These are phyloP conservation scores for Simplicillium aogashimaense DNA, from an alignment of 2,329 filamentous ascomycete genomes.

Conservation along the genomic window DNA sequence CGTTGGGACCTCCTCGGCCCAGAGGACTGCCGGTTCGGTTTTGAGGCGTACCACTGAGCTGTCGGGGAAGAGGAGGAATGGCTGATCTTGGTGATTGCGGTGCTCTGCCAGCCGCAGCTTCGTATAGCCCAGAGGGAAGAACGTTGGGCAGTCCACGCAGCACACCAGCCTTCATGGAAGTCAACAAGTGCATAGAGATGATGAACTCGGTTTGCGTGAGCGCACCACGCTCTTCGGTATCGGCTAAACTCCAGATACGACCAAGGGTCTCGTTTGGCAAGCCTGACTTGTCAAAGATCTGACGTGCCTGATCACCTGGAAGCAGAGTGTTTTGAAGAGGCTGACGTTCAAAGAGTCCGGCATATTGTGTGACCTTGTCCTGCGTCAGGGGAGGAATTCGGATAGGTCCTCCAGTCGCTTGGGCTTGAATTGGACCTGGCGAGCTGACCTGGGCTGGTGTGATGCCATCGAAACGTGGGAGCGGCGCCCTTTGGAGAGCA, in stretches of 20 bases:
- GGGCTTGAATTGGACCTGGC: slow-evolving; percentile 41
- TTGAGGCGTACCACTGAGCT: slow-evolving; percentile 64
- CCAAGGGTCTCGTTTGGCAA: slow-evolving; percentile 84
- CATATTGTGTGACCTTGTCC: slow-evolving; percentile 85
- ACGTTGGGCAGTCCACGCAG: slow-evolving; percentile 71
- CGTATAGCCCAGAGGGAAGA: slow-evolving; percentile 78
- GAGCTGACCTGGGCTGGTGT: slow-evolving; percentile 27
- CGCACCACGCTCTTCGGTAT: slow-evolving; percentile 84
- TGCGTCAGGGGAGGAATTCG: slow-evolving; percentile 81
- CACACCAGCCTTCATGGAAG: slow-evolving; percentile 77
- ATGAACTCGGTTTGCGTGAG: slow-evolving; percentile 87
- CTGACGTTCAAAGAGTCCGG: slow-evolving; percentile 83
- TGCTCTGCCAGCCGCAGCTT: slow-evolving; percentile 68
- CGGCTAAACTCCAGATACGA: slow-evolving; percentile 92
- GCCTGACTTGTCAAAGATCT: slow-evolving; percentile 89
- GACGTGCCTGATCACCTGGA: slow-evolving; percentile 77
- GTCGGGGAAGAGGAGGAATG: slow-evolving; percentile 65
- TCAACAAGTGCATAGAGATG: slow-evolving; percentile 95
- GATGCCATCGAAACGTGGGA: slow-evolving; percentile 85
- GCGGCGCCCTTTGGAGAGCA: slow-evolving; percentile 75
- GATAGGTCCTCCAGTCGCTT: slow-evolving; percentile 58
- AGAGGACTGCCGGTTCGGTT: slow-evolving; percentile 52
- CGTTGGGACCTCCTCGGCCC: slow-evolving; percentile 33
- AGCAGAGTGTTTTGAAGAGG: slow-evolving; percentile 63
- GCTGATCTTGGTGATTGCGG: slow-evolving; percentile 40